Evolutionary conservation across 495 filamentous ascomycete species (phyloP).

Genomic region (Podospora anserina): DNA sequence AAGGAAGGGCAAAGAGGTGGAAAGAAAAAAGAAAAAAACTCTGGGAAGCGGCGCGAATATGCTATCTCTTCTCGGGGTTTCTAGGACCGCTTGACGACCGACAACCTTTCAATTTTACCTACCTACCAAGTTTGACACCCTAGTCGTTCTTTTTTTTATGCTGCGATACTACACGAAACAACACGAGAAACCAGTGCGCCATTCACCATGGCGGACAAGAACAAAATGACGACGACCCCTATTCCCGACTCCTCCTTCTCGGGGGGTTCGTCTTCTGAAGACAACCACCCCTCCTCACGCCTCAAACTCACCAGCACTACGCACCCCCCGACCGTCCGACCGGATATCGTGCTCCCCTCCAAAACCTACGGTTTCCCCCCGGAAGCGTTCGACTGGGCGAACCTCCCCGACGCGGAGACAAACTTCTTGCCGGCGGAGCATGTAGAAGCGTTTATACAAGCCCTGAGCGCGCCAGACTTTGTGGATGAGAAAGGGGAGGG

Average conservation of each 20-base stretch:
- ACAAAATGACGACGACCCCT: background rate
- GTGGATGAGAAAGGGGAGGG: constrained; percentile 35
- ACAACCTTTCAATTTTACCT: too few species aligned
- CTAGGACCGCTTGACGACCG: too few species aligned
- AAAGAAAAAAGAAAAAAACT: too few species aligned
- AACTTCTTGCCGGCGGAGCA: constrained; percentile 62
- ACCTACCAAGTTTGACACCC: too few species aligned
- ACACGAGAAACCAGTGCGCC: background rate
- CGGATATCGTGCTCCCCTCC: constrained; percentile 27
- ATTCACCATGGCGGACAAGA: background rate
- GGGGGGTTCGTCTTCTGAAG: background rate
- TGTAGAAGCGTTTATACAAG: constrained; percentile 56
- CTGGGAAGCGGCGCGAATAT: too few species aligned
- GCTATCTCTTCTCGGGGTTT: too few species aligned
- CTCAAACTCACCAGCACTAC: background rate
- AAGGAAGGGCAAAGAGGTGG: too few species aligned
- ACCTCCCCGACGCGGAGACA: constrained; percentile 60
- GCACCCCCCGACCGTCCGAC: background rate
- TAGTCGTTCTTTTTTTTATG: background rate
- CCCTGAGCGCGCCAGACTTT: constrained; percentile 53
- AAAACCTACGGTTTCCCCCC: constrained; percentile 47
- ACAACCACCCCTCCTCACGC: background rate
- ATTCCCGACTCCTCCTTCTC: background rate
- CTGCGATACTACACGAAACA: background rate
- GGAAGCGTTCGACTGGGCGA: constrained; percentile 45